Conservation (phyloP, 176 grass and related monocot genomes). For the Lolium rigidum region DNA sequence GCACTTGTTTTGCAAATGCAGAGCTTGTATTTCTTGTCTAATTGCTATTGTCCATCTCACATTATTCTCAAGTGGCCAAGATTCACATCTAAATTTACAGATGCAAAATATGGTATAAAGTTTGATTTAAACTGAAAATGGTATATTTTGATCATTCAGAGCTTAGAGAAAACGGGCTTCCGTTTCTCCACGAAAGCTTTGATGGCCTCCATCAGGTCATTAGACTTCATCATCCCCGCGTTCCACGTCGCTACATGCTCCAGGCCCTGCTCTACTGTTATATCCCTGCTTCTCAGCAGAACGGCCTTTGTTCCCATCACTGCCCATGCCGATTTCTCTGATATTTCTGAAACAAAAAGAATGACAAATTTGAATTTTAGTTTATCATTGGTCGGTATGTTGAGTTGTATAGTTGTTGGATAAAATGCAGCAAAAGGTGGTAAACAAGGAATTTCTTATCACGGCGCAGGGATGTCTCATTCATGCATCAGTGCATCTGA, state of each 20-base stretch:
- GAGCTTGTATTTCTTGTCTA: background rate
- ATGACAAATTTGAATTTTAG: background rate
- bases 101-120: background rate
- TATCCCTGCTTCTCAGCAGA: conserved; percentile 80
- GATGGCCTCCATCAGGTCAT: conserved; percentile 82
- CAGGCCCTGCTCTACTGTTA: conserved; percentile 82
- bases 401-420: background rate
- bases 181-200: conserved; percentile 61
- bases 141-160: conserved; percentile 42
- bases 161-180: conserved; percentile 82
- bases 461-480: background rate
- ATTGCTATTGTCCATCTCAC: background rate
- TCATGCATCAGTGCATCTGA: background rate
- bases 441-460: background rate
- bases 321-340: conserved; percentile 77
- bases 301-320: conserved; percentile 86
- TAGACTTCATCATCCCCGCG: conserved; percentile 70
- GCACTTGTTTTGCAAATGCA: background rate
- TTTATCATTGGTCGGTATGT: background rate
- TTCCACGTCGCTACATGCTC: conserved; percentile 93
- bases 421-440: background rate
- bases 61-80: conserved; percentile 33
- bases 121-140: too few species aligned
- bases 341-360: conserved; percentile 56
- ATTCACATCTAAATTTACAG: background rate